Base-by-base conservation (phyloP, 2,329 filamentous ascomycete species). In the Trichoderma atrobrunneum region DNA sequence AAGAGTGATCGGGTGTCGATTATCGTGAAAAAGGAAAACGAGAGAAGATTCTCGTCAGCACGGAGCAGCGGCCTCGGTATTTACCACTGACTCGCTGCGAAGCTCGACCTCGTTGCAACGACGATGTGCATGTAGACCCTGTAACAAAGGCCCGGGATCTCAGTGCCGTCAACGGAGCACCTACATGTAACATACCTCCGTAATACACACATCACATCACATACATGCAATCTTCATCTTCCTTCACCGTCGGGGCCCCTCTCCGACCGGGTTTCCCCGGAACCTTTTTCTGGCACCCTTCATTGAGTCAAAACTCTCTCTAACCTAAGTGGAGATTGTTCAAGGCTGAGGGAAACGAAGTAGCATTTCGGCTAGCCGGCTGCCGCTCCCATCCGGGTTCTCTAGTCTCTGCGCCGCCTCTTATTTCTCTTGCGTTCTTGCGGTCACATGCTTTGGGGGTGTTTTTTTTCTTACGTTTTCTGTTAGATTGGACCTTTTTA, bases 181-280 rank as follows among this genome's bases (percentile, higher is more conserved):
- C 1, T 43, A 43, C 36, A 39, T 39, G 34, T 36, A 36, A 43
- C 39, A 43, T 62, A 39, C 21, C 8, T 34, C 28, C 57, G 32
- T 12, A 21, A 60, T 24, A n/a, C 28, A 6, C 56, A 60, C n/a
- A 60, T 34, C 16, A 34, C 28, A 30, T 60, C 57, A 54, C 48
- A 54, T 54, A 54, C 43, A 51, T 21, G n/a, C 56, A 30, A 32
- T 28, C 56, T 60, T 30, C 16, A 32, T 60, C 14, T 21, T 14
- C 3, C 51, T 28, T 54, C 54, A 43, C 34, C 39, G 16, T 39
- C 34, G 30, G 34, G 26, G n/a, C 24, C 65, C 54, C 43, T 36
- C 16, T 68, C 65, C 39, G 24, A 60, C 54, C 65, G 65, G 65
- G 34, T 68, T 68, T 60, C 65, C 54, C 65, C 65, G 65, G 65